phyloP scores from a whole-genome alignment of 345 rosid genomes.

The Corymbia maculata region DNA sequence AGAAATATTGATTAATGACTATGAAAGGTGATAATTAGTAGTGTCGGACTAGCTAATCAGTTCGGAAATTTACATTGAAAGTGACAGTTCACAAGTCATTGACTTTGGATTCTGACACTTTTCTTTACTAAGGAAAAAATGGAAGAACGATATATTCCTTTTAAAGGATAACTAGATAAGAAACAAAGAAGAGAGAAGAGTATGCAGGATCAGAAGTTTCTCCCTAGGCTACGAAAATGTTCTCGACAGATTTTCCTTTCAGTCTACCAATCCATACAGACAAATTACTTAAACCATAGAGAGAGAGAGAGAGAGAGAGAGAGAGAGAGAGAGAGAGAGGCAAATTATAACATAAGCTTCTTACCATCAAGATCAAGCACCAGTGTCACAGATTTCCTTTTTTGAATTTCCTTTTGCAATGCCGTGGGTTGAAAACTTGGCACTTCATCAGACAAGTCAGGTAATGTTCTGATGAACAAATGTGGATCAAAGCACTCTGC shows the following conservation, averaged over 20 bases:
- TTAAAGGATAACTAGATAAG: not conserved
- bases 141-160: not conserved
- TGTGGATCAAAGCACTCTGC: constrained; percentile 78
- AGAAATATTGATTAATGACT: not conserved
- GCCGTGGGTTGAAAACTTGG: constrained; percentile 38
- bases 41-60: not conserved
- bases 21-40: not conserved
- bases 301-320: not conserved
- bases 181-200: not conserved
- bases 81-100: not conserved
- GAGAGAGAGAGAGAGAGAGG: not conserved
- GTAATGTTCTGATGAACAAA: constrained; percentile 57
- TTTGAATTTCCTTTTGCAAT: constrained; percentile 28
- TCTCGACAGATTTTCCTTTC: not conserved
- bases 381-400: constrained; percentile 58
- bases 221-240: not conserved
- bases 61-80: not conserved
- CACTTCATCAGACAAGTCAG: constrained; percentile 72
- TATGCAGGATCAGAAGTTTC: not conserved
- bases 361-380: constrained; percentile 97
- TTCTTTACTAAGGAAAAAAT: not conserved
- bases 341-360: not conserved
- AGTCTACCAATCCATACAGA: not conserved
- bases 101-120: not conserved
- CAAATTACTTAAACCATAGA: not conserved